A percentile compares a stretch with the other conserved stretches of the same genome.
Conservation (phyloP, 345 rosid species). For the Salix dunnii region DNA sequence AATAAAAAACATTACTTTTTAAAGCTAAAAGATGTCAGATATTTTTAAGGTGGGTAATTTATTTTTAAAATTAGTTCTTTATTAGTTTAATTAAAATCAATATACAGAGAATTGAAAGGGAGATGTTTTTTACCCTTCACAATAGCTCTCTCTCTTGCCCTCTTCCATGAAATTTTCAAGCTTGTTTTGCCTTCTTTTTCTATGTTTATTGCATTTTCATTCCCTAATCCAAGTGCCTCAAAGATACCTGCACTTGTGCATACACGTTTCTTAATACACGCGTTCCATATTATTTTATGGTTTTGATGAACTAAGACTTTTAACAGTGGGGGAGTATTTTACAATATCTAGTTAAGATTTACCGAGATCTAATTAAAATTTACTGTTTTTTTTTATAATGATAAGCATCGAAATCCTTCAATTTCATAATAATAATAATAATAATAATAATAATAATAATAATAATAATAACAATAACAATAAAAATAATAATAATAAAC, state of each 20-base stretch:
- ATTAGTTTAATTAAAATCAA: too few relatives aligned
- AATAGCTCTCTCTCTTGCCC: too few relatives aligned
- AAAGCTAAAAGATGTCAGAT: too few relatives aligned
- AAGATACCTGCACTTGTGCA: constrained; percentile 6
- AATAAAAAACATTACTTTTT: too few relatives aligned
- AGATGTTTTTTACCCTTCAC: too few relatives aligned
- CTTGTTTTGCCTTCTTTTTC: too few relatives aligned
- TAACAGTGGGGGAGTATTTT: constrained; percentile 2
- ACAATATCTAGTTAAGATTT: constrained; percentile 16
- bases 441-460: too few relatives aligned
- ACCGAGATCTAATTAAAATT: constrained; percentile 18
- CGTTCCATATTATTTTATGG: background rate
- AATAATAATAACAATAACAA: background rate
- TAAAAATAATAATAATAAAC: background rate
- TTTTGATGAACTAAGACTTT: background rate
- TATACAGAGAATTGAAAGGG: too few relatives aligned
- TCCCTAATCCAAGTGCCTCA: background rate
- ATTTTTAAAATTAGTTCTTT: too few relatives aligned
- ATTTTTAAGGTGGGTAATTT: too few relatives aligned
- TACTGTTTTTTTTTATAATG: constrained; percentile 12
- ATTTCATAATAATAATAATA: constrained; percentile 1
- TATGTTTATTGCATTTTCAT: too few relatives aligned
- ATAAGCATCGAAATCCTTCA: constrained; percentile 30
- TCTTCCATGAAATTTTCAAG: too few relatives aligned
- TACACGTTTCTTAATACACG: background rate